Base-by-base conservation (phyloP, 192 early-diverging fungal species). In the Rhizophagus prolifer region DNA sequence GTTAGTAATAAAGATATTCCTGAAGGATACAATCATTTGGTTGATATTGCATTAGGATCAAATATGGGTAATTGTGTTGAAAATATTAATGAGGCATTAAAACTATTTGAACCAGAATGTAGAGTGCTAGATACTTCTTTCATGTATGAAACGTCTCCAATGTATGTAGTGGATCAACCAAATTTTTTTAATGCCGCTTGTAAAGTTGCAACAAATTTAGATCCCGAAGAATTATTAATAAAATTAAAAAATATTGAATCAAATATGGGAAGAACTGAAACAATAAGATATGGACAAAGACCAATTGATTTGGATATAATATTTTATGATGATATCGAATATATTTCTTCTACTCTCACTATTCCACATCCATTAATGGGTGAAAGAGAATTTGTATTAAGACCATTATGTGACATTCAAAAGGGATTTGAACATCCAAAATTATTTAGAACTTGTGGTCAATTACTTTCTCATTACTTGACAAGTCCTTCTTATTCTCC, bases 231-330 rank as follows among this genome's bases (percentile, higher is more conserved):
- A 16, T 79, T 99, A 38, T 86, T 99, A 16, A 86, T 78, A 21
- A 85, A 86, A 59, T 85, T 99, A 58, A 96, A 98, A 81, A 81
- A 88, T 8, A 93, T 97, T 44, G 98, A 99, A 82, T 81, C 80
- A 19, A 87, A 88, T 30, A 85, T 98, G 83, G 96, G 96, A 16
- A 86, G 98, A 26, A 84, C 90, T 75, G 81, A 78, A 1, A 83
- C 85, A 14, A 84, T 87, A 63, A 86, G 90, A 58, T 93, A 96
- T 81, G 97, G 96, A 5, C 98, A 97, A 59, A 89, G 98, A 10
- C 89, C 92, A 8, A 94, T 99, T 60, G 98, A 99, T 80, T 87
- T 98, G 12, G 98, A 99, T 77, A 98, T 99, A 74, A 80, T 99
- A n/a, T 93, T 94, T 77, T 99, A 94, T 81, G 94, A 96, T 76